Base-by-base conservation (phyloP, 352 stramenopile genomes). In the Pythium diclinum region DNA sequence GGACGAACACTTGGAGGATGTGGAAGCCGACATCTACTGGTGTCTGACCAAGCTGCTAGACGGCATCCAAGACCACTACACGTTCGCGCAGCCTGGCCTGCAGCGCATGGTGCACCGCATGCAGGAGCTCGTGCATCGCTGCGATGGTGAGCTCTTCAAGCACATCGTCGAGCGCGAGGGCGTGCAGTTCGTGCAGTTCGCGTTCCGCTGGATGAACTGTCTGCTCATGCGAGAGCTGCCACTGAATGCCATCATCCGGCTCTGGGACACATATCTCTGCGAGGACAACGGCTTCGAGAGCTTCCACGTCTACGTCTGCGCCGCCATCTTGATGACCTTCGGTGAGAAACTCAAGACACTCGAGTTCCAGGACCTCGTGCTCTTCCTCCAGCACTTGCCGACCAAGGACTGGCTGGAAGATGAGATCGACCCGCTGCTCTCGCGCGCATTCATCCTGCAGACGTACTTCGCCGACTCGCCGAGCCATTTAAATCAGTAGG, bases 191-290 rank as follows among this genome's bases (percentile, higher is more conserved):
- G 95, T 99, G 53, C 97, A 99, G 82, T 99, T 99, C 78, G 95
- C 97, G 19, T 99, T 99, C 76, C 97, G 98, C 46, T 99, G 97
- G 97, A 99, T 99, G 94, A 99, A 99, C 84, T 99, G 97, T 75
- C 76, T 99, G 54, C 83, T 99, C 40, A 92, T 99, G 76, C 85
- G 98, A 36, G 98, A 99, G 74, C 91, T 99, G 52, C 89, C 89
- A 56, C 75, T 99, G 48, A 67, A 87, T 65, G 94, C 92, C 61
- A 98, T 99, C 49, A 87, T 99, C 36, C 91, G 98, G 34, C 81
- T 99, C 32, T 99, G 97, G 97, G 98, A 99, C 83, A 99, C 97
- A 3, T 99, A 99, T 73, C 78, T 99, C 51, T 96, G 88, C 66
- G 97, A 99, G 77, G 95, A 98, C 61, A 97, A 92, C 13, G 97